Evolutionary conservation across 208 protist species (phyloP).

Genomic region (Angomonas deanei): DNA sequence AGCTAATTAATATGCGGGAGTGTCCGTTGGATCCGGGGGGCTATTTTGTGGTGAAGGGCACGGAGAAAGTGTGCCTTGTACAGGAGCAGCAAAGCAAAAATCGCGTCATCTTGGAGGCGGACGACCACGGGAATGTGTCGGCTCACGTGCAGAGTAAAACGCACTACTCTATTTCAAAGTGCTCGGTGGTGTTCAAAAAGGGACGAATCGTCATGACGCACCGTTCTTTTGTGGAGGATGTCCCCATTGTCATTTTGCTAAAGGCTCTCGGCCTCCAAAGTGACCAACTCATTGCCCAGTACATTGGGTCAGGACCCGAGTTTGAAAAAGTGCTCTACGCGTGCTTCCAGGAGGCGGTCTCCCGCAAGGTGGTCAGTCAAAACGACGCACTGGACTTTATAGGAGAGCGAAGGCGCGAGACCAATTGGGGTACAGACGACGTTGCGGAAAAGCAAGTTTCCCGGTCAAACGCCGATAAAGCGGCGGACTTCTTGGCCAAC

Average conservation of each 20-base stretch:
- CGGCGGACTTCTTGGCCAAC: slow-evolving; percentile 91
- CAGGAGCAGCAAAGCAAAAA: slow-evolving; percentile 98
- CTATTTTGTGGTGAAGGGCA: slow-evolving; percentile 99
- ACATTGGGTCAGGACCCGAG: slow-evolving; percentile 91
- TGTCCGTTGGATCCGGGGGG: slow-evolving; percentile 98
- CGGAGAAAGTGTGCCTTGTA: slow-evolving; percentile 97
- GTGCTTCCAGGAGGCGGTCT: slow-evolving; percentile 94
- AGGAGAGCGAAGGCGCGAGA: slow-evolving; percentile 89
- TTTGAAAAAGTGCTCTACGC: slow-evolving; percentile 92
- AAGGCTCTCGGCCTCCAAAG: slow-evolving; percentile 97
- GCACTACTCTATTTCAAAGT: slow-evolving; percentile 94
- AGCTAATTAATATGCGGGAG: slow-evolving; percentile 95
- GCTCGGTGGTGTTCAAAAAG: slow-evolving; percentile 92
- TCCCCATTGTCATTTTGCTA: slow-evolving; percentile 96
- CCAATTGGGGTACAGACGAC: slow-evolving; percentile 56
- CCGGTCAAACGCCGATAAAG: slow-evolving; percentile 90
- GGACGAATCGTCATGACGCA: slow-evolving; percentile 95
- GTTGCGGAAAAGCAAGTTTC: slow-evolving; percentile 62
- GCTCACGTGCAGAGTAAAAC: slow-evolving; percentile 88
- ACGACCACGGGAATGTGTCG: slow-evolving; percentile 78
- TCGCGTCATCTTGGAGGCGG: slow-evolving; percentile 95
- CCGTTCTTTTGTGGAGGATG: slow-evolving; percentile 97
- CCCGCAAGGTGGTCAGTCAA: slow-evolving; percentile 79
- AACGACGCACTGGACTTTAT: slow-evolving; percentile 97
- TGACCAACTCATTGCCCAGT: slow-evolving; percentile 98